These are phyloP conservation scores for Chlorophyllum brunneum DNA, from an alignment of 768 basidiomycete species.

Conservation along the genomic window DNA sequence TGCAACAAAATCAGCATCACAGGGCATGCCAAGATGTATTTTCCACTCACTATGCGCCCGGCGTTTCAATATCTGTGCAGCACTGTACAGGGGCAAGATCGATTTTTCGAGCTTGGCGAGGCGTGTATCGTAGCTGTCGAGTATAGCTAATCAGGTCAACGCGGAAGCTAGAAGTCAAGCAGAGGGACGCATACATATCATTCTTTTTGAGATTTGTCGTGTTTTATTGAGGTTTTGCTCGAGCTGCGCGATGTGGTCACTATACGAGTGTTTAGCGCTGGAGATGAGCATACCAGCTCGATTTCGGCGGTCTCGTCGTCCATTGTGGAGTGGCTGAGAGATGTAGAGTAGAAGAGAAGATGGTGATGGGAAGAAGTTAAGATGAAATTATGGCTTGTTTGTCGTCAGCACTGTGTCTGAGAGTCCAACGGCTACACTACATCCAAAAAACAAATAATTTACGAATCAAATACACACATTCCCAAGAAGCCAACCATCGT, in stretches of 20 bases:
- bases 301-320: conserved; percentile 73
- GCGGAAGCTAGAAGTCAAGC: conserved; percentile 9
- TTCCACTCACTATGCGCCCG: conserved; percentile 61
- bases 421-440: too few species aligned
- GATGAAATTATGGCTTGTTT: not conserved
- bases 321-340: too few species aligned
- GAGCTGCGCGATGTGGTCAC: conserved; percentile 42
- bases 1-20: conserved; percentile 21
- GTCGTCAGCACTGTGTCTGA: not conserved
- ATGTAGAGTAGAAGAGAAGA: too few species aligned
- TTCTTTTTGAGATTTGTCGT: conserved; percentile 76
- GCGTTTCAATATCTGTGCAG: conserved; percentile 71
- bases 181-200: conserved; percentile 62
- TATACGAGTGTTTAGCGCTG: not conserved
- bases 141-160: conserved; percentile 56
- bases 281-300: conserved; percentile 46
- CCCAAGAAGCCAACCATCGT: not conserved
- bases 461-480: too few species aligned
- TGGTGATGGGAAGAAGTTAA: not conserved
- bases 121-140: conserved; percentile 81
- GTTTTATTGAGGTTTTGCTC: conserved; percentile 89
- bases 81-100: conserved; percentile 76
- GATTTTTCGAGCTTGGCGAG: conserved; percentile 83
- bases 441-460: too few species aligned
- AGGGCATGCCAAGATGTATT: not conserved